A percentile compares a stretch with the other conserved stretches of the same genome.
Evolutionary conservation across 257 asterid genomes (phyloP).

Genomic region (Pogostemon cablin): DNA sequence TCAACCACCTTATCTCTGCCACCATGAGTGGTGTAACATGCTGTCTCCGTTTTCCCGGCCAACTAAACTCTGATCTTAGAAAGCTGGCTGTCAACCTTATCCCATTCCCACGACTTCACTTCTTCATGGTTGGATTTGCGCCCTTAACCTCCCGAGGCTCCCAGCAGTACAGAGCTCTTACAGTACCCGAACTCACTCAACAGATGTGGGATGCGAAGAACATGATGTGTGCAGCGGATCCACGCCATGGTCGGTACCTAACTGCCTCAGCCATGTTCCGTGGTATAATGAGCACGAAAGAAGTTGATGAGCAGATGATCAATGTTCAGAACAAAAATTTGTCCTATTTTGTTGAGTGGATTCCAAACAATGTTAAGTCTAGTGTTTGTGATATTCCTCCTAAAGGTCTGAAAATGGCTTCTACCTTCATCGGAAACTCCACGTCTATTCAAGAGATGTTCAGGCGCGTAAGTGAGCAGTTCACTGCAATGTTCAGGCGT

Average conservation of each 20-base stretch:
- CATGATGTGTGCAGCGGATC: too few relatives aligned
- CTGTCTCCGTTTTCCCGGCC: slow-evolving; percentile 40
- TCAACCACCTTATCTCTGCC: too few relatives aligned
- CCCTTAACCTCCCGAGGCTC: slow-evolving; percentile 48
- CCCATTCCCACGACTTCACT: slow-evolving; percentile 49
- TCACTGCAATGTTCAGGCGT: slow-evolving; percentile 50
- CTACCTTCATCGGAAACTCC: slow-evolving; percentile 52
- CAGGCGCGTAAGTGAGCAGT: slow-evolving; percentile 56
- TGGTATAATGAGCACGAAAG: too few relatives aligned
- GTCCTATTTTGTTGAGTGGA: not conserved
- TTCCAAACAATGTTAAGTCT: slow-evolving; percentile 52
- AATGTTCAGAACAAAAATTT: too few relatives aligned
- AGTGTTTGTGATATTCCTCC: slow-evolving; percentile 56
- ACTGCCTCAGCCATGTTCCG: too few relatives aligned
- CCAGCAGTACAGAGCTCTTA: slow-evolving; percentile 48
- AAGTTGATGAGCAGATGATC: too few relatives aligned
- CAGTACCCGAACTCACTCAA: slow-evolving; percentile 46
- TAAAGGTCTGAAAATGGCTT: slow-evolving; percentile 49
- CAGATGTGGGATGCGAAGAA: slow-evolving; percentile 42
- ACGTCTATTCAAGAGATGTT: slow-evolving; percentile 59
- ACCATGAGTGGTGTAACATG: too few relatives aligned
- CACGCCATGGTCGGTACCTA: too few relatives aligned
- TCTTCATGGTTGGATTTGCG: slow-evolving; percentile 50
- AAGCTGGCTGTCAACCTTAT: slow-evolving; percentile 48
- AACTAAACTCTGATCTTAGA: slow-evolving; percentile 49